These are phyloP conservation scores for Tetrahymena thermophila DNA, from an alignment of 73 alveolate species.

Conservation along the genomic window DNA sequence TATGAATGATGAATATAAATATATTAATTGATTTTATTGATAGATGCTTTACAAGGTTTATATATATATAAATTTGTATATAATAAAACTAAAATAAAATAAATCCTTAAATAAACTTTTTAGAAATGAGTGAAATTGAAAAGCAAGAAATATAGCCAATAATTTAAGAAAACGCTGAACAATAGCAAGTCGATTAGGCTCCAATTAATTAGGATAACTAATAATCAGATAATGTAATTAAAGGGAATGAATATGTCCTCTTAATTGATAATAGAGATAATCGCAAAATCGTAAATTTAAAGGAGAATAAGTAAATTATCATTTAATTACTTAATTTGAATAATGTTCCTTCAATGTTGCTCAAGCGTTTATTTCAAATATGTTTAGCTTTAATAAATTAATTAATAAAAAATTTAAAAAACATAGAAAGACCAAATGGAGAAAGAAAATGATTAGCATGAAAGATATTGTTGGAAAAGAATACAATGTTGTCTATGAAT, in stretches of 20 bases:
- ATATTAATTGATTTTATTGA: background rate
- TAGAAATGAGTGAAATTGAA: background rate
- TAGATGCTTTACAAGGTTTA: background rate
- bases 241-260: background rate
- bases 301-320: background rate
- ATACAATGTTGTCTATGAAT: background rate
- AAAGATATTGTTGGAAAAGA: background rate
- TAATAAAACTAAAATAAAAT: background rate
- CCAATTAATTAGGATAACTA: background rate
- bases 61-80: background rate
- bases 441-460: slow-evolving; percentile 1
- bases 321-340: background rate
- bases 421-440: background rate
- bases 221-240: background rate
- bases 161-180: background rate
- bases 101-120: background rate
- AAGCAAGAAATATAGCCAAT: background rate
- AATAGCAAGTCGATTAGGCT: background rate
- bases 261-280: background rate
- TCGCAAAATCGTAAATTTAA: background rate
- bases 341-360: background rate
- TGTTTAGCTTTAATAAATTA: background rate
- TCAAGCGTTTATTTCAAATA: background rate
- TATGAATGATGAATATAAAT: background rate
- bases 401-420: background rate